These are phyloP conservation scores for Ocimum tenuiflorum DNA, from an alignment of 257 asterid species.

Conservation along the genomic window DNA sequence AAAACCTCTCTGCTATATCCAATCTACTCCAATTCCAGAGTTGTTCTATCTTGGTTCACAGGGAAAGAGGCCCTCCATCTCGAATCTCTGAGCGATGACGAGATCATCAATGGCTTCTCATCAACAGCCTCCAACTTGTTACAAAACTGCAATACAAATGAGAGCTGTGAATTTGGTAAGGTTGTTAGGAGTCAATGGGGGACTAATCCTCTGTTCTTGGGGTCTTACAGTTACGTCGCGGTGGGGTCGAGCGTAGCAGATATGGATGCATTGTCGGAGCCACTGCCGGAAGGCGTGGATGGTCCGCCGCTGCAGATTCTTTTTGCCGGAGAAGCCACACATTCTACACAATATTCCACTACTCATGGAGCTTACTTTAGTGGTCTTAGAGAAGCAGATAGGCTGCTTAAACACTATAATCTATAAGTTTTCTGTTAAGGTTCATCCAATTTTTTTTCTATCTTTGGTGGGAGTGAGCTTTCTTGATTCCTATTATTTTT, in stretches of 20 bases:
- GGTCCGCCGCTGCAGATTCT: constrained; percentile 49
- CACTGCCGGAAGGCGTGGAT: constrained; percentile 36
- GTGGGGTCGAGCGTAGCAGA: constrained; percentile 75
- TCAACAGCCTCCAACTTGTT: constrained; percentile 41
- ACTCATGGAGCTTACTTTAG: constrained; percentile 84
- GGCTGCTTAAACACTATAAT: constrained; percentile 73
- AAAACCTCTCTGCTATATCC: constrained; percentile 46
- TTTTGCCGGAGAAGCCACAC: constrained; percentile 90
- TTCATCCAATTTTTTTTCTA: no score
- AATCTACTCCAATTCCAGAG: constrained; percentile 42
- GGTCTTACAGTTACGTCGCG: constrained; percentile 70
- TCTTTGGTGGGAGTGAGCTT: no score
- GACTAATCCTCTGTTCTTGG: constrained; percentile 65
- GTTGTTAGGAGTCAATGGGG: constrained; percentile 72
- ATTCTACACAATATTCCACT: constrained; percentile 59
- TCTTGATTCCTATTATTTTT: no score
- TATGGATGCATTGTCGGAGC: constrained; percentile 67
- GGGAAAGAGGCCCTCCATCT: constrained; percentile 68
- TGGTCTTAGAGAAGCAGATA: constrained; percentile 77
- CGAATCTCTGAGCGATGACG: constrained; percentile 49
- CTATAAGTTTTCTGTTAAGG: no score
- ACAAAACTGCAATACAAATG: neutral
- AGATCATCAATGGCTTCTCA: constrained; percentile 50
- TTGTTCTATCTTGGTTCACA: constrained; percentile 56
- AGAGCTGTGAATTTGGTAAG: constrained; percentile 19